phyloP scores from a whole-genome alignment of 2,329 filamentous ascomycete genomes.

The Penicillium sp. region DNA sequence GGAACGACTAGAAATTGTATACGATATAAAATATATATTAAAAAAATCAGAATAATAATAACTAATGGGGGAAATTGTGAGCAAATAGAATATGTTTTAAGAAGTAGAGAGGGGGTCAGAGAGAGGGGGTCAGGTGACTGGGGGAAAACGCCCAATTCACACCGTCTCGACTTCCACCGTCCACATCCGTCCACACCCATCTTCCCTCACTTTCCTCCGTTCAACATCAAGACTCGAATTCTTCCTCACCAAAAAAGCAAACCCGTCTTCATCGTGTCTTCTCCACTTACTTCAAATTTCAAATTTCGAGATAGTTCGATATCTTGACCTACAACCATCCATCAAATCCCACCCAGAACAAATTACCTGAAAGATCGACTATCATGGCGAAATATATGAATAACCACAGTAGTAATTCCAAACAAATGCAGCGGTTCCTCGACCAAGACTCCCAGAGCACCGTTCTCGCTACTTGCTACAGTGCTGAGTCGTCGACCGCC shows the following conservation, averaged over 20 bases:
- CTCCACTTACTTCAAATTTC: not conserved
- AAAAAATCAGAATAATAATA: not conserved
- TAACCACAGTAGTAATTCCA: slow-evolving; percentile 67
- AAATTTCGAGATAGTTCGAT: not conserved
- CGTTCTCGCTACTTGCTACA: slow-evolving; percentile 88
- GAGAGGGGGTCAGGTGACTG: slow-evolving; percentile 12
- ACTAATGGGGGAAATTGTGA: not conserved
- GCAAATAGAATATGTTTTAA: not conserved
- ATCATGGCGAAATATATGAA: slow-evolving; percentile 56
- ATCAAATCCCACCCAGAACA: slow-evolving; percentile 5
- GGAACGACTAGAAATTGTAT: not conserved
- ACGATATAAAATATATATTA: not conserved
- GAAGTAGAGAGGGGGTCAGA: no score
- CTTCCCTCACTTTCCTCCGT: not conserved
- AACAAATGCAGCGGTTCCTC: slow-evolving; percentile 58
- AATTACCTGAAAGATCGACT: slow-evolving; percentile 10
- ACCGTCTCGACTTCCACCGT: not conserved
- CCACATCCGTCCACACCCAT: not conserved
- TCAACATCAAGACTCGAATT: slow-evolving; percentile 3
- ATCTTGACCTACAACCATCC: slow-evolving; percentile 3
- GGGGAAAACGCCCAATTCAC: slow-evolving; percentile 2
- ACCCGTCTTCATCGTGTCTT: slow-evolving; percentile 10
- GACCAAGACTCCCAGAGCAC: slow-evolving; percentile 57
- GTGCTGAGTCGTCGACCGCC: slow-evolving; percentile 67
- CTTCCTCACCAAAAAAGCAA: not conserved